These are phyloP conservation scores for Lignosus rhinocerotis DNA, from an alignment of 1,284 basidiomycete genomes.

Conservation along the genomic window DNA sequence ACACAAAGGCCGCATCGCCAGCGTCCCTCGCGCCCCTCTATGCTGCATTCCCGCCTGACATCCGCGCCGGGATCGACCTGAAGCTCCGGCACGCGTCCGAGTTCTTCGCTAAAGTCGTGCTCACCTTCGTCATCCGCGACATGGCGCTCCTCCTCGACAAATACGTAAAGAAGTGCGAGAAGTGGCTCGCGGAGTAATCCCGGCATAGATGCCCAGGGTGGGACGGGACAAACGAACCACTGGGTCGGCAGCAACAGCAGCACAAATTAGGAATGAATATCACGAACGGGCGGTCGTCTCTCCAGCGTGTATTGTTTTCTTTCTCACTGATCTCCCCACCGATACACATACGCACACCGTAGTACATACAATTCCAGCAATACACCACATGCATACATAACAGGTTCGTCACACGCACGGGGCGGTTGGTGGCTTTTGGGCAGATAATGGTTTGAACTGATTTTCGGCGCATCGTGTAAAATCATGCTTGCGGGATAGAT, in stretches of 20 bases:
- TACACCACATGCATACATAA: conserved; percentile 1
- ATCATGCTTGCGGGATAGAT: conserved; percentile 38
- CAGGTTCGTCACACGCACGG: neutral
- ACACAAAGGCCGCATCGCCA: conserved; percentile 72
- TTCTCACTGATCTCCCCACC: neutral
- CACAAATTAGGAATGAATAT: conserved; percentile 2
- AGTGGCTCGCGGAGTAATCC: conserved; percentile 75
- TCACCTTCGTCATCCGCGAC: conserved; percentile 90
- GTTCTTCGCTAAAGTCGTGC: conserved; percentile 88
- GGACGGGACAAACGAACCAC: too few relatives aligned
- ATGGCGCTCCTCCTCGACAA: conserved; percentile 87
- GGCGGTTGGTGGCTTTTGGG: conserved; percentile 3
- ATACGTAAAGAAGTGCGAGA: conserved; percentile 87
- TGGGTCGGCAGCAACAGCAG: neutral
- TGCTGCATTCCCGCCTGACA: conserved; percentile 62
- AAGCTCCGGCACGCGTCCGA: conserved; percentile 82
- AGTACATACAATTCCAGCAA: neutral
- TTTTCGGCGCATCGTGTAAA: conserved; percentile 26
- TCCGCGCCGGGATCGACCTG: conserved; percentile 67
- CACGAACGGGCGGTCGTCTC: conserved; percentile 1
- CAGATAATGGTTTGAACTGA: neutral
- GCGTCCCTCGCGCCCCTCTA: conserved; percentile 71
- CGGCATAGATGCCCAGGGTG: too few relatives aligned
- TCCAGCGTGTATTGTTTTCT: conserved; percentile 1
- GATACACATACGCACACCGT: neutral